Evolutionary conservation across 345 rosid species (phyloP), one percentile per base, ranked within the genome.

Genomic region (Acer saccharum): DNA sequence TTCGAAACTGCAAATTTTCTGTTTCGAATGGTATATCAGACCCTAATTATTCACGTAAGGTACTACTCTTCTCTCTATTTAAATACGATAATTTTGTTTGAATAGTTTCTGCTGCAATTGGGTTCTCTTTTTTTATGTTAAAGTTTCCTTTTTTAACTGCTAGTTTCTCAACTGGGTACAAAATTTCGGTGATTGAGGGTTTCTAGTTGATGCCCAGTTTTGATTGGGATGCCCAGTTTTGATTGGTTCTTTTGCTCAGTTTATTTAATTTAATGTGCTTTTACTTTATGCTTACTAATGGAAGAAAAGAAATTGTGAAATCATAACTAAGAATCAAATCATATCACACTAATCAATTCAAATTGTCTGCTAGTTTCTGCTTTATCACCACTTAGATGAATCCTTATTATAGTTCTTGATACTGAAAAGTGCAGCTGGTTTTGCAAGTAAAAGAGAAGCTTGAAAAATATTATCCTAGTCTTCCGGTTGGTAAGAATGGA

Each of bases 401-500:
- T 65, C 60, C 35, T 60, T 48, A 23, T 60, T 48, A 41, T 23
- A 6, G 32, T 70, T 58, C 7, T 39, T 52, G 58, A 18, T 17
- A 43, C 57, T 17, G 41, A 67, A 76, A 64, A 79, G 61, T 81
- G 87, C 88, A 95, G 94, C 82, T 93, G 79, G 95, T 91, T 84
- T 71, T 86, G 80, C 91, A 96, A 88, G 97, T 92, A 0, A 92
- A 91, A 79, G 69, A 87, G 82, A 87, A 81, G 83, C 97, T 94
- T 79, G 89, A 82, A 39, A 92, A 81, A 74, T 90, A 91, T 44
- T 75, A 88, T 68, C 21, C n/a, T 58, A 78, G 83, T 83, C 97
- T 96, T 20, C 91, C 95, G 0, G 72, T 89, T 18, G 99, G 98
- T 12, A 91, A 85, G 83, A 80, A 92, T 81, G 99, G 97, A 72